phyloP scores from a whole-genome alignment of 2,329 filamentous ascomycete species.

The Corniculantispora saksenae region DNA sequence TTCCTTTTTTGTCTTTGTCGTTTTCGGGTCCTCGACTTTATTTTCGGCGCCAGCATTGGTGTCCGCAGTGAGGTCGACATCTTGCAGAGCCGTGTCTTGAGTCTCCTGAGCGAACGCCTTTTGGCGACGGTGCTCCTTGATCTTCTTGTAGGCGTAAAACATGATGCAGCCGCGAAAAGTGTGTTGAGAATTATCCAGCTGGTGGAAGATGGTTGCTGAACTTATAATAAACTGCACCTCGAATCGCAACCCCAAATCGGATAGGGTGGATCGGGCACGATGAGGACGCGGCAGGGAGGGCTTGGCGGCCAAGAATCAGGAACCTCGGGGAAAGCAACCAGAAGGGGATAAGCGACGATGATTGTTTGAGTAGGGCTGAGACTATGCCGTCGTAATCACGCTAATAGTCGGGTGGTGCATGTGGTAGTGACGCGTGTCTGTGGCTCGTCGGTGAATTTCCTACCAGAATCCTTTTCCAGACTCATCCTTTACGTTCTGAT shows the following conservation, averaged over 20 bases:
- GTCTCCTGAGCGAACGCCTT: conserved; percentile 5
- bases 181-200: too few species aligned
- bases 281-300: background rate
- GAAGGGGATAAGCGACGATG: background rate
- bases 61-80: background rate
- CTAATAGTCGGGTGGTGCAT: background rate
- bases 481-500: too few species aligned
- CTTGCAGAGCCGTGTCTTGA: background rate
- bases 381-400: background rate
- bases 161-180: background rate
- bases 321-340: background rate
- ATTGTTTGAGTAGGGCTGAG: background rate
- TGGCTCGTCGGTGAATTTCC: background rate
- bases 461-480: background rate
- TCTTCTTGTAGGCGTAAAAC: conserved; percentile 15
- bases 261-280: background rate
- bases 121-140: conserved; percentile 16
- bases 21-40: background rate
- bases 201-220: too few species aligned
- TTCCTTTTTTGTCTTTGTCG: background rate
- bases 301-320: background rate
- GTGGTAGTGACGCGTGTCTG: background rate
- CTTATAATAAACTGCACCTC: background rate
- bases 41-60: background rate
- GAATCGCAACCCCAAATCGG: conserved; percentile 1